phyloP scores from a whole-genome alignment of 768 basidiomycete species.

The Auricularia sp. region DNA sequence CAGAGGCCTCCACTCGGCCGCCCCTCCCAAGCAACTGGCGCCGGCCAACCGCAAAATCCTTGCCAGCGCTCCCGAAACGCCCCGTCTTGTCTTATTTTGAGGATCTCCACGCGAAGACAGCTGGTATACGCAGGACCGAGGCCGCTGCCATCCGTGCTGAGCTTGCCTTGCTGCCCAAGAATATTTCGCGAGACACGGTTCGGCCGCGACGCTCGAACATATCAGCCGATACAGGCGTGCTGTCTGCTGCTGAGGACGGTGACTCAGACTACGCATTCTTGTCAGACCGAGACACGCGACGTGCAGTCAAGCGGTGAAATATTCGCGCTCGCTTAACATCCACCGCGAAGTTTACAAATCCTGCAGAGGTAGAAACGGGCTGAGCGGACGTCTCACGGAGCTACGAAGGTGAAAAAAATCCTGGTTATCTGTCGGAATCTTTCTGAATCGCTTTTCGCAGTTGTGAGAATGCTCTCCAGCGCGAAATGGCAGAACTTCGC shows the following conservation, averaged over 20 bases:
- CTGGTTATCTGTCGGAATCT: too few relatives aligned
- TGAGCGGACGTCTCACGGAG: too few relatives aligned
- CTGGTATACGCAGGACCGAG: not conserved
- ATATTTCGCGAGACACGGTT: not conserved
- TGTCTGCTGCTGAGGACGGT: not conserved
- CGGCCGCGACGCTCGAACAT: not conserved
- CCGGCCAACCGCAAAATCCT: not conserved
- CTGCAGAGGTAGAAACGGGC: too few relatives aligned
- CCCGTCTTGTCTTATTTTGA: not conserved
- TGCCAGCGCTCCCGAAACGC: not conserved
- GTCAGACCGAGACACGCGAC: not conserved
- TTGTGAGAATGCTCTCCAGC: not conserved
- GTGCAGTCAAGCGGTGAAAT: not conserved
- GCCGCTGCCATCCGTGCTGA: not conserved
- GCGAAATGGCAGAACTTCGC: not conserved
- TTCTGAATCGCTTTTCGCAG: too few relatives aligned
- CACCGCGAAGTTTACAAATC: too few relatives aligned
- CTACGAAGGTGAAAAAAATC: too few relatives aligned
- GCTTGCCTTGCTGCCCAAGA: not conserved
- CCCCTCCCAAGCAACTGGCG: not conserved
- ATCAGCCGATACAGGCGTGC: not conserved
- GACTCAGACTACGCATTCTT: not conserved
- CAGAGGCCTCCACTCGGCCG: not conserved
- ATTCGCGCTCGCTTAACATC: too few relatives aligned
- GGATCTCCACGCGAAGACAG: not conserved